These are phyloP conservation scores for Monilinia fructigena DNA, from an alignment of 2,329 filamentous ascomycete genomes.

Conservation along the genomic window DNA sequence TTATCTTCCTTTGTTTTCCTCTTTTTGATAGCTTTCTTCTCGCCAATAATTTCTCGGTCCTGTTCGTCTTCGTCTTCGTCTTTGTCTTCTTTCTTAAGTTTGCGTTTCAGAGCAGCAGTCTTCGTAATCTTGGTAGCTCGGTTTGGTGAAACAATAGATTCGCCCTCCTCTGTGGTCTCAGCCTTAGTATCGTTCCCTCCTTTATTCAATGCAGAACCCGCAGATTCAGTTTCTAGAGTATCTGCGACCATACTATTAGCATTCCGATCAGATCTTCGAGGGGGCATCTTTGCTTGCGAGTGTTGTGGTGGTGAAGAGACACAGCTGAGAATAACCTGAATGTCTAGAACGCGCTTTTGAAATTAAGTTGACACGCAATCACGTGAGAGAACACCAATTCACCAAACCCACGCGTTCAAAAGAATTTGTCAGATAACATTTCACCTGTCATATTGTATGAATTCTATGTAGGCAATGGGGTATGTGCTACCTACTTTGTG, in stretches of 20 bases:
- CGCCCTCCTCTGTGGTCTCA: conserved; percentile 18
- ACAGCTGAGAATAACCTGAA: not conserved
- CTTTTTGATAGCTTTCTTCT: conserved; percentile 42
- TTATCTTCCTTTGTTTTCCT: conserved; percentile 58
- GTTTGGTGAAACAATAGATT: not conserved
- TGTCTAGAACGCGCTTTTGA: not conserved
- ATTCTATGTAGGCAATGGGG: not conserved
- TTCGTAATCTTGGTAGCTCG: not conserved
- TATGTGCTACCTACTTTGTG: not conserved
- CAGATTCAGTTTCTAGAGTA: conserved; percentile 17
- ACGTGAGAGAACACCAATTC: not conserved
- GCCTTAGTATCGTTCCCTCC: conserved; percentile 28
- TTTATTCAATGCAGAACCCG: conserved; percentile 24
- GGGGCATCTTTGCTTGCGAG: conserved; percentile 32
- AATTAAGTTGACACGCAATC: not conserved
- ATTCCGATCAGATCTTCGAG: conserved; percentile 31
- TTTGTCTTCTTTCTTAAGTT: conserved; percentile 33
- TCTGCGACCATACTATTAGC: conserved; percentile 19
- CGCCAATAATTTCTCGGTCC: conserved; percentile 14
- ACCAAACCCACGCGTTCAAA: too few species aligned
- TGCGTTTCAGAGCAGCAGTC: conserved; percentile 32
- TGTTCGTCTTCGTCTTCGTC: conserved; percentile 30
- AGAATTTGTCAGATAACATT: not conserved
- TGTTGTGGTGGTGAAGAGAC: not conserved
- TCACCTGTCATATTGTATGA: not conserved